phyloP scores from a whole-genome alignment of 371 early-diverging fungal species.

The Circinella minor region DNA sequence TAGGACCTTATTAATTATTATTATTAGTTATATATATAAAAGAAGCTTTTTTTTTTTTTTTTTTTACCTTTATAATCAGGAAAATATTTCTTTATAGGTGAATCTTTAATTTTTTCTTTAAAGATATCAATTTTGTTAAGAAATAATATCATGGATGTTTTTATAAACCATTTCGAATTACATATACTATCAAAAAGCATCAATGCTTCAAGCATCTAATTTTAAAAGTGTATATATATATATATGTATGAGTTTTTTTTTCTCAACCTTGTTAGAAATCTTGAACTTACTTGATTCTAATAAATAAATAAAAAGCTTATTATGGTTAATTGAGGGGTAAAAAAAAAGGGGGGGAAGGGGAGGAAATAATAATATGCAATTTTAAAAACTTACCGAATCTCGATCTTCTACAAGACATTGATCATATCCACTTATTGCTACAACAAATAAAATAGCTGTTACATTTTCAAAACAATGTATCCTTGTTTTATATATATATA shows the following conservation, averaged over 20 bases:
- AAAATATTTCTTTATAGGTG: conserved; percentile 83
- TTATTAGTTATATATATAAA: not conserved
- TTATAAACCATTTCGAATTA: conserved; percentile 92
- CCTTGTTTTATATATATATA: conserved; percentile 36
- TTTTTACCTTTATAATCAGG: conserved; percentile 80
- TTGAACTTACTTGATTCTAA: conserved; percentile 28
- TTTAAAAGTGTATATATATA: not conserved
- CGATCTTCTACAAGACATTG: conserved; percentile 94
- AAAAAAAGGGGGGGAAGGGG: too few relatives aligned
- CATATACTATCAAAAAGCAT: conserved; percentile 94
- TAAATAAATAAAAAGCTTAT: not conserved
- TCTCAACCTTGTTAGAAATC: not conserved
- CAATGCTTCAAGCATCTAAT: conserved; percentile 90
- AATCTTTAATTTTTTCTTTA: conserved; percentile 78
- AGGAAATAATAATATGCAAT: too few relatives aligned
- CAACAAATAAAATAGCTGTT: conserved; percentile 91
- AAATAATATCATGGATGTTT: conserved; percentile 92
- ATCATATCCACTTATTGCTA: conserved; percentile 93
- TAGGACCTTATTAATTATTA: conserved; percentile 21
- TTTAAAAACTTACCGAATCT: conserved; percentile 69
- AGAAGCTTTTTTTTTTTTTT: not conserved
- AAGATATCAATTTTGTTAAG: conserved; percentile 97
- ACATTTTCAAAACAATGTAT: conserved; percentile 94
- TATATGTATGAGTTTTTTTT: conserved; percentile 12
- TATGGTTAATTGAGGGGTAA: too few relatives aligned